Base-by-base conservation (phyloP, 2,329 filamentous ascomycete genomes). In the Juglanconis juglandina region DNA sequence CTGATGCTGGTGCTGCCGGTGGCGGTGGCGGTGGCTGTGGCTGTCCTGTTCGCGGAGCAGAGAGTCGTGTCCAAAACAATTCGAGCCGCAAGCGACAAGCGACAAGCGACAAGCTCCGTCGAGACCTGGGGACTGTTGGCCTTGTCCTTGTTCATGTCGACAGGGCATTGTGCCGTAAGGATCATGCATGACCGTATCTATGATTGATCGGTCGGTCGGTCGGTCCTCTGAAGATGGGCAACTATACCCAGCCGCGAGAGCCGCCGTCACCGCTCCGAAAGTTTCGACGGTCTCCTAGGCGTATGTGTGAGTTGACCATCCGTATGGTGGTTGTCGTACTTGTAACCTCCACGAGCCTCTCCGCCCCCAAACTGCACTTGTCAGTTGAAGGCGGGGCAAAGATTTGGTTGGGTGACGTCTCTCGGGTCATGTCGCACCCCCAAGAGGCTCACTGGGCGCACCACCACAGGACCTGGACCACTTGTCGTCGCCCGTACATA, bases 301-400 rank as follows among this genome's bases (percentile, higher is more conserved):
- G 24, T 32, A 48, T 5, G 17, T 48, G 46, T 17, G 42, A 3
- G n/a, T 46, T 48, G 46, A 9, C 32, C 24, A 7, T 9, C 24
- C 24, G 24, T 24, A 24, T 24, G 24, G 24, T 24, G 24, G 24
- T 24, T 2, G 24, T 24, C 24, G 17, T 32, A 17, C 46, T 48
- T 48, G 14, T 4, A 11, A 24, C 24, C 24, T 24, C 46, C 24
- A 32, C 5, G 42, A 7, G 14, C 44, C 24, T 14, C 24, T n/a
- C 14, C 5, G 44, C 42, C 44, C 9, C 9, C 44, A 14, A 47
- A 10, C 44, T 59, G 56, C 56, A 62, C 48, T 47, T 50, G 49
- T 48, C 44, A 51, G 53, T 49, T 54, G 57, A 24, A 11, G 49
- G 60, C 53, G 60, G 57, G 57, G 53, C 49, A 52, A 33, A 48